Conservation (phyloP, 2,329 filamentous ascomycete species). For the Colletotrichum melonis region DNA sequence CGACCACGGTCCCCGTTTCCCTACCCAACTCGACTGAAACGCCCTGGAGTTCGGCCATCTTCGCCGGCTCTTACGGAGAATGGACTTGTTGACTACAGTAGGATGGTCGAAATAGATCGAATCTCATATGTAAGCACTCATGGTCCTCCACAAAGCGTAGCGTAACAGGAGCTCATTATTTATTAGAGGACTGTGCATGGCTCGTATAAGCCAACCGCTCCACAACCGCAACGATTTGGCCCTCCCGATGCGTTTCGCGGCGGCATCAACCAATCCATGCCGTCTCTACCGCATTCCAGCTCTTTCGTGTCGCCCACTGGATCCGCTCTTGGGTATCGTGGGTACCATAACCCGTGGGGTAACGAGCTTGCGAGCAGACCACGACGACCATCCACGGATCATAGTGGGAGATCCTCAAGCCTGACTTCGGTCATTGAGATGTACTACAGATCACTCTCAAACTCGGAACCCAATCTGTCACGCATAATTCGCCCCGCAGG, state of each 20-base stretch:
- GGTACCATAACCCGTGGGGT: constrained; percentile 24
- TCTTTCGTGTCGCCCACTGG: constrained; percentile 21
- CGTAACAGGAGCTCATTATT: constrained; percentile 11
- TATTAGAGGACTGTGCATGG: constrained; percentile 58
- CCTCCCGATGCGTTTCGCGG: constrained; percentile 52
- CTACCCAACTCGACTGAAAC: constrained; percentile 67
- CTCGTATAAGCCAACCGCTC: constrained; percentile 52
- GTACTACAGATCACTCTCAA: constrained; percentile 49
- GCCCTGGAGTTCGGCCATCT: constrained; percentile 61
- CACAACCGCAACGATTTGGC: constrained; percentile 48
- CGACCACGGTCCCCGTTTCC: constrained; percentile 69
- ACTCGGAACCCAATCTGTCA: constrained; percentile 39
- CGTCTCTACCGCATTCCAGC: constrained; percentile 47
- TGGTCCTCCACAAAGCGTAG: not conserved
- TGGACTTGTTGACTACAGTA: constrained; percentile 60
- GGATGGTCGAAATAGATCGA: constrained; percentile 62
- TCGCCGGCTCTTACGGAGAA: constrained; percentile 62
- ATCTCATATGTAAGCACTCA: constrained; percentile 54
- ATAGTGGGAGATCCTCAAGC: constrained; percentile 57
- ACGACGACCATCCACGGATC: constrained; percentile 49
- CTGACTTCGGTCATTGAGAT: constrained; percentile 63
- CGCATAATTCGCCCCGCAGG: constrained; percentile 44
- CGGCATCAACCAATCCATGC: constrained; percentile 54
- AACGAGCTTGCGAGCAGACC: constrained; percentile 45
- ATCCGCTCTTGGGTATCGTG: constrained; percentile 38